Evolutionary conservation across 225 moss, liverwort and hornwort species (phyloP), one percentile per base, ranked within the genome.

Genomic region (Polytrichum formosum): DNA sequence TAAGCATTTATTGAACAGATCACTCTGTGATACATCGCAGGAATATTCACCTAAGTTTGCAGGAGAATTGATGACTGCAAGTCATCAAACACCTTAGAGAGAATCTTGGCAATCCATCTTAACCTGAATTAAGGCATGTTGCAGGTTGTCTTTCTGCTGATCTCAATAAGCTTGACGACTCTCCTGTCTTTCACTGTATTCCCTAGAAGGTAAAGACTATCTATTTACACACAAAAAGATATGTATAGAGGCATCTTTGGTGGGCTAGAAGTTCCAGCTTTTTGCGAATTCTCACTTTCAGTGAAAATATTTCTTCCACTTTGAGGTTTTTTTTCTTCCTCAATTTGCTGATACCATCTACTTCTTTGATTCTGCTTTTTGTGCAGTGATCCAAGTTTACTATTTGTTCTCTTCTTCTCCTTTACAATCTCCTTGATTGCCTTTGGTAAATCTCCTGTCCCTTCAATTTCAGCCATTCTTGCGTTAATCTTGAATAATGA

Each of bases 331-430:
- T 2, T 46, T 46, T 3, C 46, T 35, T 35, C 9, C 35, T 35
- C 9, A 35, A 35, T 8, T 35, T 46, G 46, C 16, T 64, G 64
- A 20, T n/a, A 65, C 5, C 21, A 29, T 30, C 20, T 37, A 6
- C 19, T 28, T 65, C 35, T 17, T 26, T 22, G 21, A 59, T 59
- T 59, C 20, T 65, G 26, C 16, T 30, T 30, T 31, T 37, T 72
- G 60, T 80, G 87, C 90, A 96, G 91, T 78, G 93, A 91, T 75
- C 79, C 85, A 80, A 93, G 82, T 68, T 67, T 96, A 25, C 72
- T 96, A 30, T 96, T 93, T 72, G 54, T 90, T 23, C 66, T 91
- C 21, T 96, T 93, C 78, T 91, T 91, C 76, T 83, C 93, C 60
- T 91, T 96, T 90, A 85, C 93, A 65, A 73, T 66, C 18, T 91